A percentile compares a stretch with the other conserved stretches of the same genome.
Conservation (phyloP, 83 land plant genomes). For the Picea engelmannii region DNA sequence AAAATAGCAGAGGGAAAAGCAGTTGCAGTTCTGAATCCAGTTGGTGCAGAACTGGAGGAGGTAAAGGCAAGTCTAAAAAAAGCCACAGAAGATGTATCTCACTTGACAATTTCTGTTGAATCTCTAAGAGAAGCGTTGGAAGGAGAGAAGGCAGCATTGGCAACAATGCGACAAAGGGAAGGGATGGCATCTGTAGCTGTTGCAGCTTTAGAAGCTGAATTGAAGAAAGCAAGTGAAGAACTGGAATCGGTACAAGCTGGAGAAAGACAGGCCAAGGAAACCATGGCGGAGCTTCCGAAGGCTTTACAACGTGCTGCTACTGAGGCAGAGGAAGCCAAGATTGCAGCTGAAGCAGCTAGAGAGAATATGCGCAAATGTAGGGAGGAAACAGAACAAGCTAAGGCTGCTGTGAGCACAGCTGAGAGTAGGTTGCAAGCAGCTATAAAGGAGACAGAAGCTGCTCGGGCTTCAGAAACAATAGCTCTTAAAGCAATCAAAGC, state of each 20-base stretch:
- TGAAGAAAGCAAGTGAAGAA: conserved; percentile 48
- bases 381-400: conserved; percentile 70
- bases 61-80: conserved; percentile 53
- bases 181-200: conserved; percentile 55
- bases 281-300: conserved; percentile 56
- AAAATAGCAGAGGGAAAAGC: conserved; percentile 12
- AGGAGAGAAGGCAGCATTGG: conserved; percentile 54
- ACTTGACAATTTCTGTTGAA: conserved; percentile 45
- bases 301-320: conserved; percentile 54
- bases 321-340: conserved; percentile 70
- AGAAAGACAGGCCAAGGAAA: conserved; percentile 70
- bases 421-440: conserved; percentile 71
- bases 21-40: conserved; percentile 37
- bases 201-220: conserved; percentile 65
- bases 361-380: conserved; percentile 64
- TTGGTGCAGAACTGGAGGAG: conserved; percentile 63
- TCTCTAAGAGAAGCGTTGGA: conserved; percentile 59
- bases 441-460: conserved; percentile 74
- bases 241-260: conserved; percentile 35
- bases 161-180: conserved; percentile 61
- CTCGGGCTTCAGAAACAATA: conserved; percentile 63
- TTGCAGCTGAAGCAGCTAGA: conserved; percentile 34
- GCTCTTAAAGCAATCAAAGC: conserved; percentile 70
- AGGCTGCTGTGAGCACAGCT: conserved; percentile 52
- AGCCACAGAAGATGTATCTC: conserved; percentile 42